Conservation (phyloP, 169 alveolate genomes). For the Plasmodium billcollinsi region DNA sequence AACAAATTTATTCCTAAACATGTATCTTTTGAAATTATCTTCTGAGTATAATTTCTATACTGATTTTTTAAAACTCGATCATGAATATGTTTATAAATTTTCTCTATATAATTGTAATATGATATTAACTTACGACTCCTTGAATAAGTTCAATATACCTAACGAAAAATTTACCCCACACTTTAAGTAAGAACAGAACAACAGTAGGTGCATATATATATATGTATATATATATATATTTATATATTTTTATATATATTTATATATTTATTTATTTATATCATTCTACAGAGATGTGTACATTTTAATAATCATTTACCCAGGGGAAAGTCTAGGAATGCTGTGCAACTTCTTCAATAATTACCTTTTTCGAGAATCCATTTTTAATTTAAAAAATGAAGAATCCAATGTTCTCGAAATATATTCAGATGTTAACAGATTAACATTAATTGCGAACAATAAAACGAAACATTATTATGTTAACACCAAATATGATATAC, state of each 20-base stretch:
- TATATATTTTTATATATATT: not conserved
- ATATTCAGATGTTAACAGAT: constrained; percentile 10
- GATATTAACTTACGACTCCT: constrained; percentile 28
- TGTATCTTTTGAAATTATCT: constrained; percentile 24
- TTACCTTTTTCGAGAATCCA: constrained; percentile 32
- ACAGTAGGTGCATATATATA: not conserved
- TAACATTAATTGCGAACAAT: constrained; percentile 47
- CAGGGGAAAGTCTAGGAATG: constrained; percentile 17
- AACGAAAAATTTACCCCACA: constrained; percentile 68
- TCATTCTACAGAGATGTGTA: constrained; percentile 38
- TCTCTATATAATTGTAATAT: constrained; percentile 37
- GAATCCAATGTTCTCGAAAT: constrained; percentile 68
- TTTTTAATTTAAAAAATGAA: constrained; percentile 35
- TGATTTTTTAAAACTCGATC: constrained; percentile 8
- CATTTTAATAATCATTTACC: constrained; percentile 43
- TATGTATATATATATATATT: not conserved
- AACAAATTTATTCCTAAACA: constrained; percentile 22
- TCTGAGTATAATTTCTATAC: constrained; percentile 59
- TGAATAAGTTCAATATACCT: constrained; percentile 38
- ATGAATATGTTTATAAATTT: constrained; percentile 12
- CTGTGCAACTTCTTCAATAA: constrained; percentile 19
- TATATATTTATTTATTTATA: not conserved
- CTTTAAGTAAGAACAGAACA: constrained; percentile 16
- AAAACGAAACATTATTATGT: constrained; percentile 31
- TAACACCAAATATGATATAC: constrained; percentile 6